Base-by-base conservation (phyloP, 306 rosid species). In the Quercus cerris region DNA sequence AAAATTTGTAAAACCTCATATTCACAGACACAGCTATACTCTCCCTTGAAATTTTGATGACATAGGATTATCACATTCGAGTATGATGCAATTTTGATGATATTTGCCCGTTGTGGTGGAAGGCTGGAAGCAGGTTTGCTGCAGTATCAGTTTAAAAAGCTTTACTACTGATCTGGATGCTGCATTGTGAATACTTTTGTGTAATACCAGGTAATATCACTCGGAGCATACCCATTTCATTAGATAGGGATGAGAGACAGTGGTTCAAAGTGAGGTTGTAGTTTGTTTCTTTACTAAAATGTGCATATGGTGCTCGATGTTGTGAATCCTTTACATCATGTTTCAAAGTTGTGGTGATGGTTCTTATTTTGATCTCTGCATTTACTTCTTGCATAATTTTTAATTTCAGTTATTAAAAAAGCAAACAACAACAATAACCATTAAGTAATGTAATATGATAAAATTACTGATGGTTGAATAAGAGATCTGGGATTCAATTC, bases 121-220 rank as follows among this genome's bases (percentile, higher is more conserved):
- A 77, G 83, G 56, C 33, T 56, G 80, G 86, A 86, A 77, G 83
- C 64, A 17, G 33, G 75, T 55, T 74, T 79, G 51, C 20, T 30
- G 72, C 74, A 64, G 25, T 51, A 33, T 73, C 58, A 49, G 74
- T 81, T 69, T 67, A 71, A 30, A 13, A 49, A 49, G 17, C 54
- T 28, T 6, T 20, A 51, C 78, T 78, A 46, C 41, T 79, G 84
- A 76, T 67, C 64, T 80, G 44, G 73, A 70, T 71, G 82, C 80
- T 86, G 77, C 83, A 58, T 76, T 70, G 35, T 78, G 82, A 38
- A 74, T 85, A 75, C 78, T 84, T 22, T 35, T 71, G 82, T 87
- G 76, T 71, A 76, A 58, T 81, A 79, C 84, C 71, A 28, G 49
- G 46, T 78, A 67, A 41, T 28, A 15, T 69, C 31, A 19, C 44